Percentiles rank a stretch among this genome's conserved stretches.
Evolutionary conservation across 140 eudicot species (phyloP).

Genomic region (Bidens hawaiensis): DNA sequence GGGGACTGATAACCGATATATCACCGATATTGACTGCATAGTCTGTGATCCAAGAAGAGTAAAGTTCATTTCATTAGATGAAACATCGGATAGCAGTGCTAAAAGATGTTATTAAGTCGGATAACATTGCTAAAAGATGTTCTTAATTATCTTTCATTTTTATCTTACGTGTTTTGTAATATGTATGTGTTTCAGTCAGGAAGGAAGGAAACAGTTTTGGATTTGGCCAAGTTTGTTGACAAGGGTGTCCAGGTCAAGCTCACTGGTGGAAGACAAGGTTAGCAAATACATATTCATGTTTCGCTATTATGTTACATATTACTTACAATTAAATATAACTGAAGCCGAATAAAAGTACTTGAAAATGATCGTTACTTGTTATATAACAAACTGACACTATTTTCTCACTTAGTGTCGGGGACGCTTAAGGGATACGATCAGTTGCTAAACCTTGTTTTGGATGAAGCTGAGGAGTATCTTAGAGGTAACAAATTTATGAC

Average conservation of each 20-base stretch:
- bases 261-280: slow-evolving; percentile 99
- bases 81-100: not conserved
- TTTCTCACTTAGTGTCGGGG: slow-evolving; percentile 61
- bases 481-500: slow-evolving; percentile 52
- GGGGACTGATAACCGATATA: too few relatives aligned
- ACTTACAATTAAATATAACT: not conserved
- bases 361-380: not conserved
- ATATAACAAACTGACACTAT: not conserved
- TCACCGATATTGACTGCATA: too few relatives aligned
- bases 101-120: not conserved
- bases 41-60: too few relatives aligned
- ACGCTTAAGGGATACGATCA: slow-evolving; percentile 97
- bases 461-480: slow-evolving; percentile 85
- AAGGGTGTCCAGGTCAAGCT: slow-evolving; percentile 99
- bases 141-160: slow-evolving; percentile 7
- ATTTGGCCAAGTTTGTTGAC: slow-evolving; percentile 95
- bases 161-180: slow-evolving; percentile 3
- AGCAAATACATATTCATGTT: slow-evolving; percentile 4
- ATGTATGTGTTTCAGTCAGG: slow-evolving; percentile 65
- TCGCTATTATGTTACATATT: not conserved
- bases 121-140: slow-evolving; percentile 1
- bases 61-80: not conserved
- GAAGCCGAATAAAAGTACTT: not conserved
- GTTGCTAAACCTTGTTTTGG: slow-evolving; percentile 93
- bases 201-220: slow-evolving; percentile 91